Evolutionary conservation across 306 rosid genomes (phyloP).

Genomic region (Cucurbita moschata): DNA sequence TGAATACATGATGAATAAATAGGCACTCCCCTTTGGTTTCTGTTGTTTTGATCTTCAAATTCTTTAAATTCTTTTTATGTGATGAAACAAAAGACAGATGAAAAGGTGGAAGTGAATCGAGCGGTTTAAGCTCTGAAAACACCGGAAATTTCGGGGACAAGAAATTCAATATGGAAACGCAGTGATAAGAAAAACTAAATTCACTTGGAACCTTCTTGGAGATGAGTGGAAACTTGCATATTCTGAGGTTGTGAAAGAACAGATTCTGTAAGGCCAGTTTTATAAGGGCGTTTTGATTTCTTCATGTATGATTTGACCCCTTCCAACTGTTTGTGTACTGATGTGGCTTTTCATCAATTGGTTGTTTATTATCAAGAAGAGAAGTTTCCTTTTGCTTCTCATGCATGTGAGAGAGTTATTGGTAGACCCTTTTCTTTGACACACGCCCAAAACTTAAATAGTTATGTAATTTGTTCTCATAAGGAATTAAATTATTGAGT

Average conservation of each 20-base stretch:
- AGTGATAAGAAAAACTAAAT: neutral
- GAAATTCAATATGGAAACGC: neutral
- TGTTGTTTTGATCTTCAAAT: neutral
- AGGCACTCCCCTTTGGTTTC: neutral
- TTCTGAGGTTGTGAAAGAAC: neutral
- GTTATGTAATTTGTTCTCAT: too few species aligned
- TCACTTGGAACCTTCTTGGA: neutral
- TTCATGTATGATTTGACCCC: neutral
- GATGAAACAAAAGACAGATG: neutral
- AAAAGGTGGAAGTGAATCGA: neutral
- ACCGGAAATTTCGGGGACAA: neutral
- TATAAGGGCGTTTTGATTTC: neutral
- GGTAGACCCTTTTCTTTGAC: neutral
- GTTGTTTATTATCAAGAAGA: neutral
- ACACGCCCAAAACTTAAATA: too few species aligned
- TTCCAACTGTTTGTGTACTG: neutral
- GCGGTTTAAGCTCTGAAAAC: neutral
- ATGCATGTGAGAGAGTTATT: neutral
- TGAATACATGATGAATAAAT: neutral
- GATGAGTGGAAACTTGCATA: neutral
- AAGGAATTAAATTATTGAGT: too few species aligned
- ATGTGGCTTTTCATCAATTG: neutral
- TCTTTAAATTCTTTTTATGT: neutral
- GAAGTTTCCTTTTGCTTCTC: neutral
- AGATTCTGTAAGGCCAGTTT: neutral